Conservation (phyloP, 805 yeast species). For the Saturnispora diversa region DNA sequence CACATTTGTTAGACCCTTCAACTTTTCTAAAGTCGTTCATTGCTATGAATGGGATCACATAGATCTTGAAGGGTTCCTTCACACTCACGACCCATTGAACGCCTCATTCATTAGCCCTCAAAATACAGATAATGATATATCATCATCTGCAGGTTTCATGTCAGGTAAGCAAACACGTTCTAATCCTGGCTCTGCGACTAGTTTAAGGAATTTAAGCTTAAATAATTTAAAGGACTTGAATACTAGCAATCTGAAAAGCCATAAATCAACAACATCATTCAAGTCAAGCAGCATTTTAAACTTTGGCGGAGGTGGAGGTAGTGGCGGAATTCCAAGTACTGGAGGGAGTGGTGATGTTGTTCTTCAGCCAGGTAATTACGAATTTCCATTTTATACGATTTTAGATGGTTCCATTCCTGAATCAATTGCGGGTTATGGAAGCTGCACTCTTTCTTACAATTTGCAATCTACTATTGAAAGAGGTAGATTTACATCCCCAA, state of each 20-base stretch:
- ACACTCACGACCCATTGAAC: slow-evolving; percentile 17
- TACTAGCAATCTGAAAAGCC: slow-evolving; percentile 13
- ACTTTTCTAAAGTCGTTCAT: slow-evolving; percentile 54
- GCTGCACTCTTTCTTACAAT: slow-evolving; percentile 64
- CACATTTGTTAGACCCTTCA: slow-evolving; percentile 37
- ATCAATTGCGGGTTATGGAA: slow-evolving; percentile 82
- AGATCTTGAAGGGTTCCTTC: slow-evolving; percentile 39
- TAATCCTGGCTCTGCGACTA: slow-evolving; percentile 36
- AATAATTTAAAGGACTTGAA: slow-evolving; percentile 30
- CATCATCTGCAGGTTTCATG: slow-evolving; percentile 19
- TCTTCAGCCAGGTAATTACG: slow-evolving; percentile 71
- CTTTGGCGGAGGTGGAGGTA: slow-evolving; percentile 3
- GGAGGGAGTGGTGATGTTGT: slow-evolving; percentile 21
- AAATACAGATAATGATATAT: background rate
- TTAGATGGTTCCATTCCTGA: slow-evolving; percentile 82
- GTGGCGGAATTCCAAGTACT: background rate
- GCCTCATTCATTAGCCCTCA: slow-evolving; percentile 14
- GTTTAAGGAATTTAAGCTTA: slow-evolving; percentile 34
- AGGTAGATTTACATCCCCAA: slow-evolving; percentile 61
- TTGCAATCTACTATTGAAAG: slow-evolving; percentile 77
- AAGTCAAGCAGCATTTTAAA: background rate
- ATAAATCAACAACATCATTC: slow-evolving; percentile 23
- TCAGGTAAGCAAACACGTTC: slow-evolving; percentile 30
- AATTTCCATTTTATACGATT: slow-evolving; percentile 78
- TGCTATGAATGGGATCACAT: slow-evolving; percentile 74